These are phyloP conservation scores for Lodderomyces parapsilosis DNA, from an alignment of 1,139 yeast genomes.

Conservation along the genomic window DNA sequence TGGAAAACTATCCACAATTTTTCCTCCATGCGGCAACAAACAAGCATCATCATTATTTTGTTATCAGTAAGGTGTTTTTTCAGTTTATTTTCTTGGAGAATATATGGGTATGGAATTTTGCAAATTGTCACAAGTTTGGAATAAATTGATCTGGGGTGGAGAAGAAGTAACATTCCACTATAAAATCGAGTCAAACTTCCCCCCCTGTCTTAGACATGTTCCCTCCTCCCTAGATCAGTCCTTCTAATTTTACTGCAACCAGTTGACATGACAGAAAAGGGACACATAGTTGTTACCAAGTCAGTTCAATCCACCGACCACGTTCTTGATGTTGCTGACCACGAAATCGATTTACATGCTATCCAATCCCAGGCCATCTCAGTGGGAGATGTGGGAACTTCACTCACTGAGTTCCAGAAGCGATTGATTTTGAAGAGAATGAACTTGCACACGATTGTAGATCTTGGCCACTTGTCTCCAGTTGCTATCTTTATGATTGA, in stretches of 20 bases:
- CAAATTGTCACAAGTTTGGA: neutral
- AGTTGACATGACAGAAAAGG: conserved; percentile 4
- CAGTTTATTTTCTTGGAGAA: neutral
- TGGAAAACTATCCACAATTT: too few relatives aligned
- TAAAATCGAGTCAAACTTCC: neutral
- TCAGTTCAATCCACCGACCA: neutral
- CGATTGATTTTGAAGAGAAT: conserved; percentile 25
- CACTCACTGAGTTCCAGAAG: conserved; percentile 28
- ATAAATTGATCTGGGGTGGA: neutral
- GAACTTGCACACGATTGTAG: conserved; percentile 22
- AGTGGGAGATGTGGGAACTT: conserved; percentile 21
- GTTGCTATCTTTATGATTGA: conserved; percentile 36
- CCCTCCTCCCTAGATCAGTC: neutral
- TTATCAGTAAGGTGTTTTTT: neutral
- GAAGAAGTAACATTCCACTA: too few relatives aligned
- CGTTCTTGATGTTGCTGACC: conserved; percentile 15
- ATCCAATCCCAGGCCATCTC: conserved; percentile 23
- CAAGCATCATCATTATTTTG: too few relatives aligned
- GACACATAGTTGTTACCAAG: neutral
- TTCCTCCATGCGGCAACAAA: too few relatives aligned
- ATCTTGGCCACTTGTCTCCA: conserved; percentile 34
- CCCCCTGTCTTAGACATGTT: too few relatives aligned
- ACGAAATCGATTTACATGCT: conserved; percentile 21
- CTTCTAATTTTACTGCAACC: neutral
- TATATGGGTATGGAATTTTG: neutral